These are phyloP conservation scores for Scheffersomyces stambukii DNA, from an alignment of 1,139 yeast genomes.

Conservation along the genomic window DNA sequence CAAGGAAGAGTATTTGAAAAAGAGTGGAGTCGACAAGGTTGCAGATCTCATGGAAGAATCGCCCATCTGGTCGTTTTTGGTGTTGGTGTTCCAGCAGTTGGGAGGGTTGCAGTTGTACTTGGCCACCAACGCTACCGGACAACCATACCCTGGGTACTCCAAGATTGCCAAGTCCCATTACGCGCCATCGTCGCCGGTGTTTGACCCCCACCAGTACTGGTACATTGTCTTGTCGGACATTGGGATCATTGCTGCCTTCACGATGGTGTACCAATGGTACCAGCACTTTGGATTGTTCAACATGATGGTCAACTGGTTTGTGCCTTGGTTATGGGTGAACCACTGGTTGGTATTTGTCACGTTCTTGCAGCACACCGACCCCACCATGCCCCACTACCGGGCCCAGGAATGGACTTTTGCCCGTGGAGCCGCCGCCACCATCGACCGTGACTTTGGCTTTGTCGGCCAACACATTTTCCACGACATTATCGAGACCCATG, in stretches of 20 bases:
- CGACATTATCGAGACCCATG: conserved; percentile 88
- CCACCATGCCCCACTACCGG: conserved; percentile 75
- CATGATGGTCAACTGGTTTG: conserved; percentile 64
- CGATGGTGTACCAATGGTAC: conserved; percentile 61
- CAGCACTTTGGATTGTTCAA: conserved; percentile 59
- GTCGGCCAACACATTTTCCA: conserved; percentile 79
- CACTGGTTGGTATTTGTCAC: conserved; percentile 90
- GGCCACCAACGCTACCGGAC: conserved; percentile 74
- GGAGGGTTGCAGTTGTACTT: conserved; percentile 74
- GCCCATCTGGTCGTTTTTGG: conserved; percentile 57
- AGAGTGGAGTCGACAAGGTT: conserved; percentile 36
- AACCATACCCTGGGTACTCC: conserved; percentile 52
- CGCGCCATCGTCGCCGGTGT: conserved; percentile 69
- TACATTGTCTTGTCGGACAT: conserved; percentile 67
- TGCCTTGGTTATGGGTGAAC: conserved; percentile 79
- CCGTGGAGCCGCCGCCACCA: conserved; percentile 84
- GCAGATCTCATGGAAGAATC: conserved; percentile 69
- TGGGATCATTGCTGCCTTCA: conserved; percentile 55
- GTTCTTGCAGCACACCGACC: conserved; percentile 80
- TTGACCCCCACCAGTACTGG: conserved; percentile 67
- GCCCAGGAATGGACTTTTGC: conserved; percentile 79
- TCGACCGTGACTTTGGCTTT: conserved; percentile 81
- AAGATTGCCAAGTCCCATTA: conserved; percentile 52
- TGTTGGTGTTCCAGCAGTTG: conserved; percentile 63
- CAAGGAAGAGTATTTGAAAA: conserved; percentile 48